phyloP scores from a whole-genome alignment of 805 yeast species.

The Candida sakaeoensis region DNA sequence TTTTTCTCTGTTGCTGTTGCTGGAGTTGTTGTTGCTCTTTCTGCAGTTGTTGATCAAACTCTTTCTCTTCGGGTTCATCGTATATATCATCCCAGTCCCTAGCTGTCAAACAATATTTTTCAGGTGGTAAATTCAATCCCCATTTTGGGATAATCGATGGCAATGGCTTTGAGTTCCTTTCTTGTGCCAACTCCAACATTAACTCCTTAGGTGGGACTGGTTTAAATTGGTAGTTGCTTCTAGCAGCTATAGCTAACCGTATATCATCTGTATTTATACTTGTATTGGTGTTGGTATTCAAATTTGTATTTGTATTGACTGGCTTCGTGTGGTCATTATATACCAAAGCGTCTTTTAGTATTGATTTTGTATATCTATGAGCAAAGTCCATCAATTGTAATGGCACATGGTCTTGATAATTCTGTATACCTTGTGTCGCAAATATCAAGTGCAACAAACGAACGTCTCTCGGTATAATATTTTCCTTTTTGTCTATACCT shows the following conservation, averaged over 20 bases:
- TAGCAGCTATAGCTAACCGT: slow-evolving; percentile 86
- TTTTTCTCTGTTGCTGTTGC: slow-evolving; percentile 3
- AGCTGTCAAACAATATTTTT: slow-evolving; percentile 90
- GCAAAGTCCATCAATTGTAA: slow-evolving; percentile 97
- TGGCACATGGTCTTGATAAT: slow-evolving; percentile 95
- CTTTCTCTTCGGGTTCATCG: slow-evolving; percentile 22
- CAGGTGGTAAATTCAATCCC: slow-evolving; percentile 96
- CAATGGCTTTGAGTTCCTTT: slow-evolving; percentile 80
- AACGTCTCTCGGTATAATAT: slow-evolving; percentile 79
- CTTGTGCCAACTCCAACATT: slow-evolving; percentile 84
- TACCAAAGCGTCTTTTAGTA: slow-evolving; percentile 82
- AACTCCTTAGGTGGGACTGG: slow-evolving; percentile 93
- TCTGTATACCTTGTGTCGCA: slow-evolving; percentile 89
- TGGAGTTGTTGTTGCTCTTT: slow-evolving; percentile 7
- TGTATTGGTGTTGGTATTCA: slow-evolving; percentile 37
- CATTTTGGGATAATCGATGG: slow-evolving; percentile 90
- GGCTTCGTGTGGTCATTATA: slow-evolving; percentile 79
- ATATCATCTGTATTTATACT: slow-evolving; percentile 84
- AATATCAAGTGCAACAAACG: slow-evolving; percentile 82
- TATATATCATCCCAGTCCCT: slow-evolving; percentile 57
- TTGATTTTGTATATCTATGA: slow-evolving; percentile 78
- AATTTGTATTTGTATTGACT: slow-evolving; percentile 23
- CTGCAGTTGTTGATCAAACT: slow-evolving; percentile 9
- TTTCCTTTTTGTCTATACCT: slow-evolving; percentile 8
- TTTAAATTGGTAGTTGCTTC: slow-evolving; percentile 94